These are phyloP conservation scores for Nannochloropsis salina DNA, from an alignment of 108 stramenopile species.

Conservation along the genomic window DNA sequence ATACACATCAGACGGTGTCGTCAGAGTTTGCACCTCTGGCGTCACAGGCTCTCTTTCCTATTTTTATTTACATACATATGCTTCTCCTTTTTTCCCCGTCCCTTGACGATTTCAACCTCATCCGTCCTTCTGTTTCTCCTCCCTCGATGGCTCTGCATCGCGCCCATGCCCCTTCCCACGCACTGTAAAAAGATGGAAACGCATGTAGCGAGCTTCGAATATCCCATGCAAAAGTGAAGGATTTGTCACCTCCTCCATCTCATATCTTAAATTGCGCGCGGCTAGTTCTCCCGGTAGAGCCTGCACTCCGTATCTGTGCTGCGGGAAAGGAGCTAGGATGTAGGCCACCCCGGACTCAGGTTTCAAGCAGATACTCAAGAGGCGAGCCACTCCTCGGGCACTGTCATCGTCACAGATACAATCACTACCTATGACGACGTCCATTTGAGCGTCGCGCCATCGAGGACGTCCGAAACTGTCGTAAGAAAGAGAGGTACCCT, in stretches of 20 bases:
- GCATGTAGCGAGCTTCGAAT: neutral
- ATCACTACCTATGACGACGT: neutral
- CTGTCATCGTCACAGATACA: neutral
- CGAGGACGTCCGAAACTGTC: neutral
- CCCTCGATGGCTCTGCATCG: too few relatives aligned
- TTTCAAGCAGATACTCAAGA: neutral
- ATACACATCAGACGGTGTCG: too few relatives aligned
- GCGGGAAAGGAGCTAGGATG: neutral
- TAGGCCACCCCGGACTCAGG: neutral
- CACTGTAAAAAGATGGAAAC: conserved; percentile 13
- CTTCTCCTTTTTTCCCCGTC: too few relatives aligned
- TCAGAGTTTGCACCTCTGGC: too few relatives aligned
- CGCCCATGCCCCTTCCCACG: neutral
- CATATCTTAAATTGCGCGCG: neutral
- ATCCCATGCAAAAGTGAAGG: neutral
- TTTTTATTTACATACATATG: too few relatives aligned
- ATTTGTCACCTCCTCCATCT: neutral
- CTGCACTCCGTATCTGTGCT: conserved; percentile 3
- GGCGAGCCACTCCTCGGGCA: neutral
- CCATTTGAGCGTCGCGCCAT: neutral
- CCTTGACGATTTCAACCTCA: too few relatives aligned
- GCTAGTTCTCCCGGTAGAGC: neutral
- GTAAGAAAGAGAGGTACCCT: neutral
- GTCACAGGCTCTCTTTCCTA: too few relatives aligned
- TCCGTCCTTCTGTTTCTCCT: too few relatives aligned